A percentile compares a stretch with the other conserved stretches of the same genome.
phyloP scores from a whole-genome alignment of 805 yeast species.

The Wickerhamiella allomyrinae region DNA sequence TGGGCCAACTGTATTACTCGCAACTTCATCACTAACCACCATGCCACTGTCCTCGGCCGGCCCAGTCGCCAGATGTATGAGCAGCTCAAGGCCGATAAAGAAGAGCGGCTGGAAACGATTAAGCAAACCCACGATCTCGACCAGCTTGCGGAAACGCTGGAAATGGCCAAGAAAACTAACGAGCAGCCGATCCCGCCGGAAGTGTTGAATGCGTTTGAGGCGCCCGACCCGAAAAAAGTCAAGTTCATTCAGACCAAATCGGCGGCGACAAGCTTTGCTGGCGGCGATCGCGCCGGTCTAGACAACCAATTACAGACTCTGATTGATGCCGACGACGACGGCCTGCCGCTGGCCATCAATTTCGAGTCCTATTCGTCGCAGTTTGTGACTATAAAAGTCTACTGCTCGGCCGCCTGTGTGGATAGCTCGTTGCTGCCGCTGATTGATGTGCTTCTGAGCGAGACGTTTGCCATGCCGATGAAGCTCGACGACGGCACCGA shows the following conservation, averaged over 20 bases:
- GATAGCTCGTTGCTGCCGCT: constrained; percentile 46
- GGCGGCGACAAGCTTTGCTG: constrained; percentile 41
- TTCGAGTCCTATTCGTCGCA: constrained; percentile 68
- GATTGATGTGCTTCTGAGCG: constrained; percentile 45
- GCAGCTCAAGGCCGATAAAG: constrained; percentile 35
- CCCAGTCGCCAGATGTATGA: constrained; percentile 57
- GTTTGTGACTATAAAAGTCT: constrained; percentile 54
- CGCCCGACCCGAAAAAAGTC: constrained; percentile 64
- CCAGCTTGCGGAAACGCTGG: constrained; percentile 36
- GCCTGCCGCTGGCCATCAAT: constrained; percentile 56
- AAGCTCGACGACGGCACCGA: constrained; percentile 42
- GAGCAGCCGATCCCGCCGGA: constrained; percentile 64
- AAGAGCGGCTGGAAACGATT: constrained; percentile 36
- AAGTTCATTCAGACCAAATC: constrained; percentile 56
- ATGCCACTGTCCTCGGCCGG: constrained; percentile 51
- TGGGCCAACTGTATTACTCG: constrained; percentile 49
- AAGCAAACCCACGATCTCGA: constrained; percentile 39
- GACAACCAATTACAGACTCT: constrained; percentile 15
- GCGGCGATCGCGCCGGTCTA: background rate
- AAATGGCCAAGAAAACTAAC: constrained; percentile 51
- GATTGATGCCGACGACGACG: constrained; percentile 9
- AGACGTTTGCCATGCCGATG: constrained; percentile 62
- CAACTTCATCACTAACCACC: constrained; percentile 44
- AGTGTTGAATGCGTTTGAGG: constrained; percentile 44
- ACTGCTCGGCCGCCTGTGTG: constrained; percentile 41